Percentiles rank a stretch among this genome's conserved stretches.
phyloP scores from a whole-genome alignment of 1,139 yeast genomes.

The Debaryomyces fabryi region DNA sequence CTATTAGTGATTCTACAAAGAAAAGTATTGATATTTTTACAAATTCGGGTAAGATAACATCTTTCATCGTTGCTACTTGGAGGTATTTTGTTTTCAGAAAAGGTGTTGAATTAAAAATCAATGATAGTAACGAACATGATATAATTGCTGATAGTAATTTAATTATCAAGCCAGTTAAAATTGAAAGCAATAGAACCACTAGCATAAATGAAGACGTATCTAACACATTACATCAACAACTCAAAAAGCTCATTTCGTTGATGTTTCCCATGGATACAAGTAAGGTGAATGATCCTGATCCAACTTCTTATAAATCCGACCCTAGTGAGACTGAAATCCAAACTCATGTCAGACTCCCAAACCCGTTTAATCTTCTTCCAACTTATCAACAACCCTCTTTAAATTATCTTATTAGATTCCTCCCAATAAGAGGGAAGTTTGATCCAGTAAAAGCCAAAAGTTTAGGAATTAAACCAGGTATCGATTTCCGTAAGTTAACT shows the following conservation, averaged over 20 bases:
- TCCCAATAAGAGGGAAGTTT: slow-evolving; percentile 79
- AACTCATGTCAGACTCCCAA: slow-evolving; percentile 43
- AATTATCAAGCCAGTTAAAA: slow-evolving; percentile 54
- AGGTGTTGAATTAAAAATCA: slow-evolving; percentile 61
- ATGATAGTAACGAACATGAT: slow-evolving; percentile 36
- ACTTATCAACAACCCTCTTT: slow-evolving; percentile 32
- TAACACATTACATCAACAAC: slow-evolving; percentile 18
- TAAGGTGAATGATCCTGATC: slow-evolving; percentile 38
- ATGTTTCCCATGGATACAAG: slow-evolving; percentile 56
- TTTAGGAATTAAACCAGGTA: slow-evolving; percentile 72
- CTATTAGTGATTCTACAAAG: slow-evolving; percentile 81
- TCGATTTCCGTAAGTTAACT: slow-evolving; percentile 58
- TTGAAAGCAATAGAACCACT: slow-evolving; percentile 15
- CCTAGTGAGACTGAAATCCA: slow-evolving; percentile 46
- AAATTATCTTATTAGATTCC: slow-evolving; percentile 65
- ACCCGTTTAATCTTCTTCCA: slow-evolving; percentile 21
- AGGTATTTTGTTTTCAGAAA: slow-evolving; percentile 84
- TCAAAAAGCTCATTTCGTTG: slow-evolving; percentile 38
- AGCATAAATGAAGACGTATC: slow-evolving; percentile 6
- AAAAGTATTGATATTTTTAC: slow-evolving; percentile 45
- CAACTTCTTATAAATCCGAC: slow-evolving; percentile 43
- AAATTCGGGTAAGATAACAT: slow-evolving; percentile 41
- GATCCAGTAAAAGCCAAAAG: slow-evolving; percentile 63
- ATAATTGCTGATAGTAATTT: slow-evolving; percentile 55
- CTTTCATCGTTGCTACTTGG: slow-evolving; percentile 76